These are phyloP conservation scores for Dacryopinax primogenitus DNA, from an alignment of 768 basidiomycete genomes.

Conservation along the genomic window DNA sequence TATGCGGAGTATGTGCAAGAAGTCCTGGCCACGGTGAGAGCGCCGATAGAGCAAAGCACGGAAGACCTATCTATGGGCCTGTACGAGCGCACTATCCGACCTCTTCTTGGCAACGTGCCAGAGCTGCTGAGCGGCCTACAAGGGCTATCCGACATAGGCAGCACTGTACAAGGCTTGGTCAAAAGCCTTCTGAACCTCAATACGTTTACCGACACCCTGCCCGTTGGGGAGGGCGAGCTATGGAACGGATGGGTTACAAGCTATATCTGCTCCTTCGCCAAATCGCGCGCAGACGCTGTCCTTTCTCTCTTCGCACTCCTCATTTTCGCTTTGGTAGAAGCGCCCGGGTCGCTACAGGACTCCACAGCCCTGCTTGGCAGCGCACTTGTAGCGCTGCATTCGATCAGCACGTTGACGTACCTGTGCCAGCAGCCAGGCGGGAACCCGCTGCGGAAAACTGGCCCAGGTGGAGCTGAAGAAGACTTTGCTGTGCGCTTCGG, in stretches of 20 bases:
- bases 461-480: conserved; percentile 12
- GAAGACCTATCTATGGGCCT: conserved; percentile 51
- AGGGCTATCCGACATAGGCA: too few species aligned
- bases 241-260: conserved; percentile 47
- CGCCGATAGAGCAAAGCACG: conserved; percentile 46
- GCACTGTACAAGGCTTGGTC: too few species aligned
- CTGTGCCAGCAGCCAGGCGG: conserved; percentile 47
- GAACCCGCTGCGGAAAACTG: conserved; percentile 21
- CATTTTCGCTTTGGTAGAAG: conserved; percentile 55
- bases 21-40: conserved; percentile 46
- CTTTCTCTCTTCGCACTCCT: conserved; percentile 52
- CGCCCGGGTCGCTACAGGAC: conserved; percentile 50
- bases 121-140: too few species aligned
- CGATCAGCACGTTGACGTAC: conserved; percentile 55
- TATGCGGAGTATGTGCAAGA: conserved; percentile 42
- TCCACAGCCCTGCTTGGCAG: conserved; percentile 27
- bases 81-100: conserved; percentile 31
- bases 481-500: conserved; percentile 14
- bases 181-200: too few species aligned
- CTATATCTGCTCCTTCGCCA: conserved; percentile 49
- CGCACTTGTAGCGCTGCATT: conserved; percentile 69
- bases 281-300: conserved; percentile 64
- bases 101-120: conserved; percentile 43
- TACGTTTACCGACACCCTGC: too few species aligned
- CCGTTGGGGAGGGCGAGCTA: too few species aligned